Conservation (phyloP, 106 monocot species). For the Gastrodia elata region DNA sequence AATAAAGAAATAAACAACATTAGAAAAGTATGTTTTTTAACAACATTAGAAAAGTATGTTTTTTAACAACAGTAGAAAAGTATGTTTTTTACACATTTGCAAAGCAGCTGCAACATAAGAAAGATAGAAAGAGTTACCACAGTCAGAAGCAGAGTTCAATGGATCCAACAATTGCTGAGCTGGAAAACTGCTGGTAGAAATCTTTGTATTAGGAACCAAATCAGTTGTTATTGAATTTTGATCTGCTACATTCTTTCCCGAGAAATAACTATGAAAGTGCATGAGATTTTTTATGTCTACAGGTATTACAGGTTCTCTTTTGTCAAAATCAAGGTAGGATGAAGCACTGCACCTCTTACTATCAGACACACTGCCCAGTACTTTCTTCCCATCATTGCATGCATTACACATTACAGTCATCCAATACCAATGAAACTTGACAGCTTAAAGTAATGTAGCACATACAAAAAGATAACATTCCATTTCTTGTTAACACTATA, state of each 20-base stretch:
- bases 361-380: not conserved
- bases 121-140: slow-evolving; percentile 12
- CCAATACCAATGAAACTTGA: slow-evolving; percentile 8
- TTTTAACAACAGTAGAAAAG: slow-evolving; percentile 9
- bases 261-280: no score
- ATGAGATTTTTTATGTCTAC: not conserved
- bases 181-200: slow-evolving; percentile 4
- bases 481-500: slow-evolving; percentile 3
- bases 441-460: slow-evolving; percentile 3
- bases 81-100: not conserved
- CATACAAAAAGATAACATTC: slow-evolving; percentile 10
- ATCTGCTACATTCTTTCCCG: not conserved
- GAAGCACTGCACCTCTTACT: slow-evolving; percentile 7
- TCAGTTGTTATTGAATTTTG: not conserved
- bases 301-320: not conserved
- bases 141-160: slow-evolving; percentile 14
- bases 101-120: not conserved
- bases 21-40: slow-evolving; percentile 7
- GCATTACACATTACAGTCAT: slow-evolving; percentile 23
- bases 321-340: slow-evolving; percentile 15
- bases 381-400: slow-evolving; percentile 12
- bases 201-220: not conserved
- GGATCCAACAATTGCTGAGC: slow-evolving; percentile 1
- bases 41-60: slow-evolving; percentile 4
- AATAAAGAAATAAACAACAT: slow-evolving; percentile 1